Percentiles rank a stretch among this genome's conserved stretches.
These are phyloP conservation scores for Naegleria gruberi DNA, from an alignment of 208 protist species.

Conservation along the genomic window DNA sequence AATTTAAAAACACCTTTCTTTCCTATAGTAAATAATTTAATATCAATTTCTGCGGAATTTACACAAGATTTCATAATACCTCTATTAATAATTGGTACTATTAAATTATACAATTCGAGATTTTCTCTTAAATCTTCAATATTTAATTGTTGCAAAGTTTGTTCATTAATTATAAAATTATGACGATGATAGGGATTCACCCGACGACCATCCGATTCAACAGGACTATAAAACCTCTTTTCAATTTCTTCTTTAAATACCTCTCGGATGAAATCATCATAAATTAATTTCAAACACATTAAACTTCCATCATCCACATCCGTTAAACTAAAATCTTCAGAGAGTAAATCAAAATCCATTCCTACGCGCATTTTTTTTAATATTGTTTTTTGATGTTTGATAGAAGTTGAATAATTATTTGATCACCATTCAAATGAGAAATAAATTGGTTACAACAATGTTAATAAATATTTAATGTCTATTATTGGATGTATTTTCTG, in stretches of 20 bases:
- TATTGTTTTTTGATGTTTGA: too few species aligned
- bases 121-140: neutral
- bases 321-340: too few species aligned
- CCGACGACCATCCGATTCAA: neutral
- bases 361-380: too few species aligned
- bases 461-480: neutral
- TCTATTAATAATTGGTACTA: neutral
- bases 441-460: too few species aligned
- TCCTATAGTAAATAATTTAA: neutral
- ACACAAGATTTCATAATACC: neutral
- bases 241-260: neutral
- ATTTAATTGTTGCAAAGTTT: neutral
- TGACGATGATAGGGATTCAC: neutral
- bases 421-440: too few species aligned
- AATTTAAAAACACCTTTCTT: neutral
- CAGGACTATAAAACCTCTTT: neutral
- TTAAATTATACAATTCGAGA: neutral
- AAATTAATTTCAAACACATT: too few species aligned
- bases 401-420: too few species aligned
- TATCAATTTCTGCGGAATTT: neutral
- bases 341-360: too few species aligned
- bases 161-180: neutral
- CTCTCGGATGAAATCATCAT: too few species aligned
- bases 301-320: too few species aligned
- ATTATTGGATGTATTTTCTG: constrained; percentile 17